phyloP scores from a whole-genome alignment of 2,329 filamentous ascomycete species.

The Beauveria medogensis region DNA sequence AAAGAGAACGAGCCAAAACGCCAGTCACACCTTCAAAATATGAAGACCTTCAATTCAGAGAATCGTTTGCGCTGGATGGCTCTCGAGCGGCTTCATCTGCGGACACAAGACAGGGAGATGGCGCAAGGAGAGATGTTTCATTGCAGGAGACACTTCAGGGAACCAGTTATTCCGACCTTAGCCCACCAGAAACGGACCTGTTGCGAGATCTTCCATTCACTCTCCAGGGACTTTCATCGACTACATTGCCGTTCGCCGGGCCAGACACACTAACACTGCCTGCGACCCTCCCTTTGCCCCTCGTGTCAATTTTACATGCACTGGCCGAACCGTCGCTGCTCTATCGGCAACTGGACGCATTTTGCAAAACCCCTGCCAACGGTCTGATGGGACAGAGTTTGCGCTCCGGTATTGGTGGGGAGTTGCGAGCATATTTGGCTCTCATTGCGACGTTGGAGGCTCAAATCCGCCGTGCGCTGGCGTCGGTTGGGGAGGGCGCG shows the following conservation, averaged over 20 bases:
- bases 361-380: slow-evolving; percentile 71
- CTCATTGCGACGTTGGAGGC: slow-evolving; percentile 87
- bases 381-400: slow-evolving; percentile 90
- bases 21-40: slow-evolving; percentile 23
- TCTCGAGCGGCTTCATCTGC: slow-evolving; percentile 37
- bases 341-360: slow-evolving; percentile 71
- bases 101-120: slow-evolving; percentile 26
- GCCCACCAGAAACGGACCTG: slow-evolving; percentile 57
- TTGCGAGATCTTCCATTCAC: slow-evolving; percentile 84
- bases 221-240: slow-evolving; percentile 83
- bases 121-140: slow-evolving; percentile 40
- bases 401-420: slow-evolving; percentile 73
- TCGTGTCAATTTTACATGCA: slow-evolving; percentile 80
- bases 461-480: slow-evolving; percentile 77
- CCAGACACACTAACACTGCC: slow-evolving; percentile 68
- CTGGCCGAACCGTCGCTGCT: slow-evolving; percentile 90
- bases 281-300: slow-evolving; percentile 67
- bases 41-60: slow-evolving; percentile 42
- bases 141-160: slow-evolving; percentile 51
- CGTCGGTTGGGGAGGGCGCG: slow-evolving; percentile 60
- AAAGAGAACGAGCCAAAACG: slow-evolving; percentile 28
- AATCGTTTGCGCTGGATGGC: slow-evolving; percentile 48
- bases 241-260: slow-evolving; percentile 68
- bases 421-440: slow-evolving; percentile 82
- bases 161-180: slow-evolving; percentile 46